Percentiles rank a stretch among this genome's conserved stretches.
Conservation (phyloP, 805 yeast species). For the Ogataea dorogensis region DNA sequence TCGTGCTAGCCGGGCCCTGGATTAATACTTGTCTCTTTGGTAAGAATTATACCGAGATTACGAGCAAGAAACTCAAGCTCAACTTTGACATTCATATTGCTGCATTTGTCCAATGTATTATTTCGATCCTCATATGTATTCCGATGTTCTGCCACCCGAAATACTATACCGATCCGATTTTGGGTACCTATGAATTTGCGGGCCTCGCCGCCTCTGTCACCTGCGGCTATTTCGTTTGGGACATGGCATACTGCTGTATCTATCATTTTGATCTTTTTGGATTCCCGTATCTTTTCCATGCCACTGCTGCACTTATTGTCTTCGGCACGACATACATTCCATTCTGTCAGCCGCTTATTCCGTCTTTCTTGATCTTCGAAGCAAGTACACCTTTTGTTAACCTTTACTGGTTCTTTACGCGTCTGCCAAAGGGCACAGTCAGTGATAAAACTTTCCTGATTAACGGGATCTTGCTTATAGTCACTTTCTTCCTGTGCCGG, state of each 20-base stretch:
- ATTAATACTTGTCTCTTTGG: conserved; percentile 53
- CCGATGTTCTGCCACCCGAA: conserved; percentile 65
- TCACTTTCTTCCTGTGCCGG: conserved; percentile 73
- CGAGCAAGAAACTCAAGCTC: conserved; percentile 45
- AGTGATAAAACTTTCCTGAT: conserved; percentile 51
- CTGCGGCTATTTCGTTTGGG: conserved; percentile 92
- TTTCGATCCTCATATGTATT: conserved; percentile 56
- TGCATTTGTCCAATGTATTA: conserved; percentile 76
- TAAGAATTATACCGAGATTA: conserved; percentile 48
- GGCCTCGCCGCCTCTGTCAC: conserved; percentile 73
- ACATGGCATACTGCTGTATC: conserved; percentile 62
- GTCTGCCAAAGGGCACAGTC: conserved; percentile 66
- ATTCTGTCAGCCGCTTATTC: conserved; percentile 76
- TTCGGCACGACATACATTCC: conserved; percentile 66
- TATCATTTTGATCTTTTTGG: conserved; percentile 70
- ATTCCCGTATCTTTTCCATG: conserved; percentile 77
- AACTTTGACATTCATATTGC: conserved; percentile 92
- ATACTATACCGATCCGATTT: conserved; percentile 48
- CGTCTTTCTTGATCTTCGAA: conserved; percentile 82
- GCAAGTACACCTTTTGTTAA: conserved; percentile 93
- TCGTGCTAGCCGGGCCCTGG: conserved; percentile 53
- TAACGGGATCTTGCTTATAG: conserved; percentile 71
- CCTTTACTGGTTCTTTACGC: conserved; percentile 84
- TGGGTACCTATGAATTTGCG: conserved; percentile 73
- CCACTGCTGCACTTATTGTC: conserved; percentile 74